Evolutionary conservation across 768 basidiomycete species (phyloP), one percentile per base, ranked within the genome.

Genomic region (Paxillus ammoniavirescens): DNA sequence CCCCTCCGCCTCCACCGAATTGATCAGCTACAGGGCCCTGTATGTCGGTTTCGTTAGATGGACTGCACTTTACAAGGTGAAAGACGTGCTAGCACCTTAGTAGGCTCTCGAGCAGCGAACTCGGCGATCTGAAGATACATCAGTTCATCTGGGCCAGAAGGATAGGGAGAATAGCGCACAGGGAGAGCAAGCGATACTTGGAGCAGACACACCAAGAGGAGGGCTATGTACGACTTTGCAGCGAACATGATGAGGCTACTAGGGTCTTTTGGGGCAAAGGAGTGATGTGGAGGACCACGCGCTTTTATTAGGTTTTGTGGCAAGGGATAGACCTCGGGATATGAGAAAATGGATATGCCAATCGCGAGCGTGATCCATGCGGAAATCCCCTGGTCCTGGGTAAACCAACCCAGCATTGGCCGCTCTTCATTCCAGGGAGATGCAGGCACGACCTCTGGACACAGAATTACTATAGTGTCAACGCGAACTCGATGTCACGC

Each of bases 141-240:
- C 9, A 59, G 56, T 23, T 15, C 4, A 13, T 18, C 30, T 18
- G 41, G 26, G 21, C 30, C 8, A 48, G 31, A 14, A 33, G 9
- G 5, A 10, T 15, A 21, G 1, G 14, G 38, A 23, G 23, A 21
- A 15, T 28, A 42, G 37, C 63, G 26, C 35, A 67, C 68, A 1
- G 68, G 68, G 15, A 48, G 4, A 5, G 68, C 66, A 8, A 63
- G 13, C 0, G 68, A 67, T 15, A 67, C 8, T 8, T 56, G 65
- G 26, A 55, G 14, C 15, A 68, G 43, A 47, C 56, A 59, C 13
- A 55, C 54, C 30, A 67, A 36, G 37, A 67, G 36, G 51, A 70
- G 13, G n/a, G 48, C 56, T 28, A 66, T 28, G 46, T 52, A 61
- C 40, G 42, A 65, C 43, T 56, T 70, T 47, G 55, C 0, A 18